Base-by-base conservation (phyloP, 192 early-diverging fungal species). In the Backusella psychrophila region DNA sequence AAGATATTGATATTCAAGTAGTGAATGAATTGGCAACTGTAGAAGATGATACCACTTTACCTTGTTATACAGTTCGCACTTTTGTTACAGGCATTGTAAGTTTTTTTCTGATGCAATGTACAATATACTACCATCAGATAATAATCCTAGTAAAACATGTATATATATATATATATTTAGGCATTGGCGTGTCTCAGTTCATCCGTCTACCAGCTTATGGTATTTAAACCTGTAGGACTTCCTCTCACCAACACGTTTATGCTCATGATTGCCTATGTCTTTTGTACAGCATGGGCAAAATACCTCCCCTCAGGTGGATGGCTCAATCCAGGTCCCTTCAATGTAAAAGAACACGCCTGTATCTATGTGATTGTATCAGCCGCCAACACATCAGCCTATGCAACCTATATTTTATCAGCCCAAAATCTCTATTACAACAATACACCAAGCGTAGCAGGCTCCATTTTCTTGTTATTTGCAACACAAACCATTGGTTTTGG, bases 211-310 rank as follows among this genome's bases (percentile, higher is more conserved):
- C 92, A 93, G 74, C 89, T 94, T 71, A 92, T 92, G 78, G 89
- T 90, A 78, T 96, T 94, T 87, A 90, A 94, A 70, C 91, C 92
- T 6, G 94, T 94, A 78, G 86, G 88, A 2, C 88, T 95, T 59
- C 80, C 86, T 0, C 81, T 95, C 12, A 86, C 86, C 17, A 85
- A 87, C 46, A 86, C 89, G 76, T 85, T 95, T 31, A 92, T 92
- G n/a, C 83, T 90, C 66, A 78, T 97, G 80, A 85, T 96, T 0
- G 81, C 91, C 4, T 95, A 94, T 59, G 93, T 94, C 0, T 70
- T 91, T 7, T 95, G 96, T 1, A 82, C 85, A 1, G 66, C 91
- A 31, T 76, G 92, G 84, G 91, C 88, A 1, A 79, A 81, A 67
- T 56, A 89, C 9, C 67, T 94, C 36, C 94, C 92, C n/a, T 82